Percentiles rank a stretch among this genome's conserved stretches.
Conservation (phyloP, 257 asterid species). For the Ballota nigra region DNA sequence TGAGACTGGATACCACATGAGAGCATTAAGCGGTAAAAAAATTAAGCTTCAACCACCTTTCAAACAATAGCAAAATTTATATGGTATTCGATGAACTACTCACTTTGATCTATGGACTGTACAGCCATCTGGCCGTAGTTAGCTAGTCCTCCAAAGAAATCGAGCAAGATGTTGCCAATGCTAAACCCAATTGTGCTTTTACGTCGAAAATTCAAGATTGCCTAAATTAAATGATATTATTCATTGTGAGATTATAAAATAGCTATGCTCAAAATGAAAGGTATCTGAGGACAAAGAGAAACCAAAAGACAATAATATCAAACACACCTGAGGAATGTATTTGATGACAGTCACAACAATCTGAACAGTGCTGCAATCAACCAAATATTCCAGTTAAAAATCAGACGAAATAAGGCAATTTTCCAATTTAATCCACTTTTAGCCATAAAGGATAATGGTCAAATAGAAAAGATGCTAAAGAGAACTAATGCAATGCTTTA, state of each 20-base stretch:
- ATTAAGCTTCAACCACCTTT: background rate
- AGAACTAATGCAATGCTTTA: background rate
- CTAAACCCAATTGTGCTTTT: slow-evolving; percentile 92
- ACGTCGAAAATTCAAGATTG: too few species aligned
- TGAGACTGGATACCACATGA: slow-evolving; percentile 46
- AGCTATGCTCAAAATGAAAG: too few species aligned
- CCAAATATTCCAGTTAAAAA: background rate
- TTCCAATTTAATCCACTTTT: background rate
- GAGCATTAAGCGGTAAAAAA: background rate
- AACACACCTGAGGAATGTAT: slow-evolving; percentile 89
- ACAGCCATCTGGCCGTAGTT: slow-evolving; percentile 82
- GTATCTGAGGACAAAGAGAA: too few species aligned
- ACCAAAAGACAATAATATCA: background rate
- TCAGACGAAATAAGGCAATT: background rate
- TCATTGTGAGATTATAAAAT: too few species aligned
- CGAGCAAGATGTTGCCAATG: slow-evolving; percentile 90
- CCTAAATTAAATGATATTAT: too few species aligned
- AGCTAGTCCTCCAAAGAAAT: slow-evolving; percentile 77
- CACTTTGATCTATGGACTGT: slow-evolving; percentile 90
- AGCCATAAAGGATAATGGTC: background rate
- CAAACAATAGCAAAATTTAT: background rate
- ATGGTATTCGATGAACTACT: slow-evolving; percentile 24
- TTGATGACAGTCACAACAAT: slow-evolving; percentile 85
- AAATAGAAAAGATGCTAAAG: background rate
- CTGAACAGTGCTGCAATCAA: slow-evolving; percentile 67